Conservation (phyloP, 106 monocot genomes). For the Phalaenopsis equestris region DNA sequence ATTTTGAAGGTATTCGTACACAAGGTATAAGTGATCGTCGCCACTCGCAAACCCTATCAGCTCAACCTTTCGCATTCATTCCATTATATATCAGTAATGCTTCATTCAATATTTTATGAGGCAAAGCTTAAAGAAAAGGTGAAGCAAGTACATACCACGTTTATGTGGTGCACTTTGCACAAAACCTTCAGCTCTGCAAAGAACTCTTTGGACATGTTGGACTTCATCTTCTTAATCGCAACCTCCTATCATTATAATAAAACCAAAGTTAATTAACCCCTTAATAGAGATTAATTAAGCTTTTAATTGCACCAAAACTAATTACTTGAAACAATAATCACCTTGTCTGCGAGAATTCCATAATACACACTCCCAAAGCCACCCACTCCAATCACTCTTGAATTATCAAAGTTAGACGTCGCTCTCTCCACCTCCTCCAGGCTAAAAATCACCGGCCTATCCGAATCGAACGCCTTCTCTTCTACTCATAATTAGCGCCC, state of each 20-base stretch:
- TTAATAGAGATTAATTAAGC: background rate
- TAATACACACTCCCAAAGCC: slow-evolving; percentile 45
- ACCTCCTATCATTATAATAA: slow-evolving; percentile 25
- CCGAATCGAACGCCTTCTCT: slow-evolving; percentile 12
- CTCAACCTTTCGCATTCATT: slow-evolving; percentile 22
- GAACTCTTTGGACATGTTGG: slow-evolving; percentile 45
- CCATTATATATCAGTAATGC: too few relatives aligned
- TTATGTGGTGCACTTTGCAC: slow-evolving; percentile 55
- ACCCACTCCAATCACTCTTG: slow-evolving; percentile 45
- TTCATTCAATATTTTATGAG: too few relatives aligned
- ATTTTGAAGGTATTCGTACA: slow-evolving; percentile 47
- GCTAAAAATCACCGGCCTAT: slow-evolving; percentile 34
- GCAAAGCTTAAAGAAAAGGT: background rate
- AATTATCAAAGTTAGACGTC: slow-evolving; percentile 33
- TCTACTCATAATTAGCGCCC: background rate
- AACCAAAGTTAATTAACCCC: background rate
- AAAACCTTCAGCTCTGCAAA: slow-evolving; percentile 51
- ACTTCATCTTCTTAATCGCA: slow-evolving; percentile 52
- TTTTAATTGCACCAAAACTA: background rate
- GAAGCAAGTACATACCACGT: slow-evolving; percentile 25
- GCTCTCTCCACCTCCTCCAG: slow-evolving; percentile 29
- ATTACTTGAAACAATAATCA: slow-evolving; percentile 16
- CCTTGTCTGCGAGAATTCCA: slow-evolving; percentile 34
- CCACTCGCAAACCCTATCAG: slow-evolving; percentile 43
- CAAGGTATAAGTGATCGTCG: slow-evolving; percentile 37